Evolutionary conservation across 768 basidiomycete genomes (phyloP).

Genomic region (Paxillus involutus): DNA sequence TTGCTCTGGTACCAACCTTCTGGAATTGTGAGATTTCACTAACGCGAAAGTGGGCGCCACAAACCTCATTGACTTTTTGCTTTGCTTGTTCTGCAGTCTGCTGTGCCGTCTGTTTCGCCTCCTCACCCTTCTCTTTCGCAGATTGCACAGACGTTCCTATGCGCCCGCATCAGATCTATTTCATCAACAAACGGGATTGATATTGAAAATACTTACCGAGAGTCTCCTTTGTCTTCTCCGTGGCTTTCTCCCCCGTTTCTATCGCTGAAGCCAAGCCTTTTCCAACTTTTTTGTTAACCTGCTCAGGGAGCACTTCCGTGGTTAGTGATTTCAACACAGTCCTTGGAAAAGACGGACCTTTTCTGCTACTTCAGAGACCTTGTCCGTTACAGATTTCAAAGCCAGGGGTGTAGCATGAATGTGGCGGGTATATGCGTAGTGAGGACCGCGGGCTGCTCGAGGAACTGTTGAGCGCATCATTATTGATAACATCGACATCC

Average conservation of each 20-base stretch:
- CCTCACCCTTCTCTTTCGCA: constrained; percentile 1
- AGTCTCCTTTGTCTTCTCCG: constrained; percentile 37
- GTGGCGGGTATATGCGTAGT: constrained; percentile 8
- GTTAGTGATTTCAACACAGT: not conserved
- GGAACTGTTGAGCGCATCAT: constrained; percentile 1
- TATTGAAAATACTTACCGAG: constrained; percentile 23
- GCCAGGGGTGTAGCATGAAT: constrained; percentile 33
- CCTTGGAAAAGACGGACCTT: constrained; percentile 27
- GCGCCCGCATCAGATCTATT: not conserved
- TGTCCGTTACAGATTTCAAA: constrained; percentile 38
- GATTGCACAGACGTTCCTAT: constrained; percentile 3
- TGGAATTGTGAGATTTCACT: not conserved
- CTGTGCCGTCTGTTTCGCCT: constrained; percentile 1
- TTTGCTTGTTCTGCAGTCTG: constrained; percentile 11
- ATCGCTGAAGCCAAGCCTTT: constrained; percentile 39
- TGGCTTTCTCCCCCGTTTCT: constrained; percentile 41
- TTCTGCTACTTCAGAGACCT: constrained; percentile 37
- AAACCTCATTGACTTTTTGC: constrained; percentile 7
- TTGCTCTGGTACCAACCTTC: constrained; percentile 14
- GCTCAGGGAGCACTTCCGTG: not conserved
- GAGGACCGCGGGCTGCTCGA: not conserved
- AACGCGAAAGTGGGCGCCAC: not conserved
- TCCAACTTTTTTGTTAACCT: constrained; percentile 44
- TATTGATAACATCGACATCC: not conserved
- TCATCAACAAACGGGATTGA: not conserved